A percentile compares a stretch with the other conserved stretches of the same genome.
phyloP scores from a whole-genome alignment of 148 eudicot genomes.

The Selenicereus undatus region DNA sequence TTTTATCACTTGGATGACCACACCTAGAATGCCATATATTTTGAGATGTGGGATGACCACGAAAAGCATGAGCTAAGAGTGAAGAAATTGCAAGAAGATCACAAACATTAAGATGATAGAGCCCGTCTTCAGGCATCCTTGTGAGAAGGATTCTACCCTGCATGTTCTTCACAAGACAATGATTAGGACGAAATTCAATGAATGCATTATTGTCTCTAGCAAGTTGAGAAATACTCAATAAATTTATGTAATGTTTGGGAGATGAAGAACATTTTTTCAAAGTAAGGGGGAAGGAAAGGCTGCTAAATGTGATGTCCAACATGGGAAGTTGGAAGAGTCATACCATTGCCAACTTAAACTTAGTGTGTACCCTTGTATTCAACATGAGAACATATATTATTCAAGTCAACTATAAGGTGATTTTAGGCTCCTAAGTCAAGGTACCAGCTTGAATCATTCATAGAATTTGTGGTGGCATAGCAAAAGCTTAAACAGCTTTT shows the following conservation, averaged over 20 bases:
- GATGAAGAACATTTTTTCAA: neutral
- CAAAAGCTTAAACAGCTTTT: too few relatives aligned
- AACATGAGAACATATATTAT: too few relatives aligned
- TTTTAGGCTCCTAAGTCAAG: too few relatives aligned
- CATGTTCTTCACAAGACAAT: conserved; percentile 10
- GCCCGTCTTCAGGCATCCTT: neutral
- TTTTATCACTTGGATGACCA: neutral
- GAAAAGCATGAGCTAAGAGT: neutral
- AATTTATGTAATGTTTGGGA: neutral
- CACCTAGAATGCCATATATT: neutral
- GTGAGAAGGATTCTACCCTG: neutral
- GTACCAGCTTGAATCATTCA: too few relatives aligned
- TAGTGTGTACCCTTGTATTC: too few relatives aligned
- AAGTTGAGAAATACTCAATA: neutral
- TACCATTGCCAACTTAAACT: too few relatives aligned
- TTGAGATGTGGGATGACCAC: neutral
- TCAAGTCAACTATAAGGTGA: too few relatives aligned
- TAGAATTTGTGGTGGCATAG: too few relatives aligned
- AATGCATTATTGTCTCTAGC: neutral
- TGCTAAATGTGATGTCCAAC: too few relatives aligned
- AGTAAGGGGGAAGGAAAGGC: neutral
- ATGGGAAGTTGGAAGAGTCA: too few relatives aligned
- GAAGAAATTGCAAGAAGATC: neutral
- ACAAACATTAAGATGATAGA: neutral
- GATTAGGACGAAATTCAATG: conserved; percentile 7